These are phyloP conservation scores for Aureobasidium melanogenum DNA, from an alignment of 2,329 filamentous ascomycete species.

Conservation along the genomic window DNA sequence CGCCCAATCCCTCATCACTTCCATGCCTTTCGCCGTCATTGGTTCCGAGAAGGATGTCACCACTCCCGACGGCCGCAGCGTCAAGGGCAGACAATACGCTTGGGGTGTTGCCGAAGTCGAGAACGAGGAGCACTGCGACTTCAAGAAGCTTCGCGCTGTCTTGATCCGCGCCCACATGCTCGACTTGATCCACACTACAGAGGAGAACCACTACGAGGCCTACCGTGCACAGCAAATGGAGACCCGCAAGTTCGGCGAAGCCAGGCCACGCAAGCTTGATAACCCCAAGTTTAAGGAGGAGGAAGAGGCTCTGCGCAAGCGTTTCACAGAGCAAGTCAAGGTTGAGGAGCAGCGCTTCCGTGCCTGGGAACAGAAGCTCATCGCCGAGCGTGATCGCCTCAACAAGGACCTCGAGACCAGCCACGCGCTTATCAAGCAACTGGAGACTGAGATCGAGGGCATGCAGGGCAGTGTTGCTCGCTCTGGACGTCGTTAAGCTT, in stretches of 20 bases:
- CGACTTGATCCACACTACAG: constrained; percentile 97
- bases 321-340: constrained; percentile 99
- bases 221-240: constrained; percentile 99
- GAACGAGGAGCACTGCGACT: constrained; percentile 99
- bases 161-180: constrained; percentile 98
- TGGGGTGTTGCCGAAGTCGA: constrained; percentile 99
- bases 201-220: constrained; percentile 98
- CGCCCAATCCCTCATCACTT: constrained; percentile 85
- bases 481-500: constrained; percentile 16
- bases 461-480: constrained; percentile 54
- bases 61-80: constrained; percentile 87
- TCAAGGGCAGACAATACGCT: constrained; percentile 97
- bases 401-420: constrained; percentile 99
- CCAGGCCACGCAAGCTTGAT: constrained; percentile 91
- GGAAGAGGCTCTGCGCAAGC: constrained; percentile 94
- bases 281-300: constrained; percentile 99
- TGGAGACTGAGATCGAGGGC: constrained; percentile 84
- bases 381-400: constrained; percentile 93
- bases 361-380: constrained; percentile 99
- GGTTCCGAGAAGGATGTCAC: constrained; percentile 99
- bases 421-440: constrained; percentile 80
- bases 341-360: constrained; percentile 98
- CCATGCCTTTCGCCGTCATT: constrained; percentile 98
- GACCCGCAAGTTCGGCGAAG: constrained; percentile 98
- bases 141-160: constrained; percentile 99